A percentile compares a stretch with the other conserved stretches of the same genome.
phyloP scores from a whole-genome alignment of 2,329 filamentous ascomycete genomes.

The Ustulina deusta region DNA sequence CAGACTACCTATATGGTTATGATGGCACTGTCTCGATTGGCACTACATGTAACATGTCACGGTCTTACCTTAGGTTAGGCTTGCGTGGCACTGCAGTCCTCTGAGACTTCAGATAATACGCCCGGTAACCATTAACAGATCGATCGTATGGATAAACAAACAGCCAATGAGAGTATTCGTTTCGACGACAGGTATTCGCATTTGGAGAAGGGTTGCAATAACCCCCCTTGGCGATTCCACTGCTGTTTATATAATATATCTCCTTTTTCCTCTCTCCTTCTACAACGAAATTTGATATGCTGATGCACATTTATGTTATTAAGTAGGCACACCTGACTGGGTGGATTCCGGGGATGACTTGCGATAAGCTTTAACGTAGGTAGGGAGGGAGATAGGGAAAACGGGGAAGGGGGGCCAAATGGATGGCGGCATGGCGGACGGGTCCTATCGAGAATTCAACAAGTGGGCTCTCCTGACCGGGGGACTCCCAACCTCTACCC shows the following conservation, averaged over 20 bases:
- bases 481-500: slow-evolving; percentile 9
- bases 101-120: slow-evolving; percentile 17
- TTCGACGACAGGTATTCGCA: slow-evolving; percentile 23
- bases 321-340: background rate
- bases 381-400: background rate
- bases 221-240: slow-evolving; percentile 21
- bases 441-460: slow-evolving; percentile 9
- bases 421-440: no score
- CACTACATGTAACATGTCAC: no score
- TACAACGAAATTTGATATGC: background rate
- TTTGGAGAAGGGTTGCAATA: slow-evolving; percentile 17
- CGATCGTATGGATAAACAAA: background rate
- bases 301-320: slow-evolving; percentile 5
- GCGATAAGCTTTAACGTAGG: slow-evolving; percentile 11
- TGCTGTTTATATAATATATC: background rate
- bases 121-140: background rate
- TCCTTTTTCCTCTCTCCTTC: background rate
- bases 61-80: background rate
- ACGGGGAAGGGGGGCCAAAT: slow-evolving; percentile 5
- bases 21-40: no score
- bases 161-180: slow-evolving; percentile 21
- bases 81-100: background rate
- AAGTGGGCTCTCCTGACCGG: slow-evolving; percentile 9
- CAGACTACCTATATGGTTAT: no score
- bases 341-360: slow-evolving; percentile 5